A percentile compares a stretch with the other conserved stretches of the same genome.
These are phyloP conservation scores for Vitis amurensis DNA, from an alignment of 164 flowering plant species.

Conservation along the genomic window DNA sequence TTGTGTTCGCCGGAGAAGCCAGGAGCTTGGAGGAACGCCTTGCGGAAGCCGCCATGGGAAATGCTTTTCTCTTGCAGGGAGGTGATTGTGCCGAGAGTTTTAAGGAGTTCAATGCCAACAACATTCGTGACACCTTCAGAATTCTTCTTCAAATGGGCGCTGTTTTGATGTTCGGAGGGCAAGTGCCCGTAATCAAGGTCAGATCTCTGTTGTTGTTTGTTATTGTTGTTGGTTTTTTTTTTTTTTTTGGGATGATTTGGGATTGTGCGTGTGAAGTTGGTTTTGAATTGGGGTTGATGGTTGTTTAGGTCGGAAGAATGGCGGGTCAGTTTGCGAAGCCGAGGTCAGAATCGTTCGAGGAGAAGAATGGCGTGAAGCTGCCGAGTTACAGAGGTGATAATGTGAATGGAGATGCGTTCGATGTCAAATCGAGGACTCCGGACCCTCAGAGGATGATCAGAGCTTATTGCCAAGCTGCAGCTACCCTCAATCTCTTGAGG, in stretches of 20 bases:
- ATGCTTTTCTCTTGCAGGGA: slow-evolving; percentile 80
- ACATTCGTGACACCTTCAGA: slow-evolving; percentile 85
- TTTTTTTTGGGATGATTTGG: not conserved
- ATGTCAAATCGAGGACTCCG: slow-evolving; percentile 68
- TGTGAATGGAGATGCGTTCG: slow-evolving; percentile 79
- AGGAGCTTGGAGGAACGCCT: slow-evolving; percentile 69
- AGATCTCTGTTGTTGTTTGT: not conserved
- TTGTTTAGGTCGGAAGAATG: slow-evolving; percentile 85
- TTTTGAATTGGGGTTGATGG: not conserved
- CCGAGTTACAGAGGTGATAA: slow-evolving; percentile 97
- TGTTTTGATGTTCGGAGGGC: slow-evolving; percentile 88
- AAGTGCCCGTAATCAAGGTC: slow-evolving; percentile 86
- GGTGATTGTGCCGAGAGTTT: slow-evolving; percentile 96
- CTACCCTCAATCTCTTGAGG: slow-evolving; percentile 80
- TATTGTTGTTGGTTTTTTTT: not conserved
- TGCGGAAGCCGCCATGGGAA: slow-evolving; percentile 80
- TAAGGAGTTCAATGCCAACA: slow-evolving; percentile 87
- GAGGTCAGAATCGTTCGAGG: slow-evolving; percentile 79
- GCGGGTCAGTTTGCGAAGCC: slow-evolving; percentile 98
- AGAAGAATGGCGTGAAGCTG: slow-evolving; percentile 79
- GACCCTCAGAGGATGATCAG: slow-evolving; percentile 89
- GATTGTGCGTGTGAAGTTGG: no score
- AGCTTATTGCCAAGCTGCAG: slow-evolving; percentile 86
- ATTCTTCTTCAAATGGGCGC: slow-evolving; percentile 85
- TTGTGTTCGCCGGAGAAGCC: slow-evolving; percentile 92